A percentile compares a stretch with the other conserved stretches of the same genome.
phyloP scores from a whole-genome alignment of 2,329 filamentous ascomycete genomes.

The Xylaria sp. region DNA sequence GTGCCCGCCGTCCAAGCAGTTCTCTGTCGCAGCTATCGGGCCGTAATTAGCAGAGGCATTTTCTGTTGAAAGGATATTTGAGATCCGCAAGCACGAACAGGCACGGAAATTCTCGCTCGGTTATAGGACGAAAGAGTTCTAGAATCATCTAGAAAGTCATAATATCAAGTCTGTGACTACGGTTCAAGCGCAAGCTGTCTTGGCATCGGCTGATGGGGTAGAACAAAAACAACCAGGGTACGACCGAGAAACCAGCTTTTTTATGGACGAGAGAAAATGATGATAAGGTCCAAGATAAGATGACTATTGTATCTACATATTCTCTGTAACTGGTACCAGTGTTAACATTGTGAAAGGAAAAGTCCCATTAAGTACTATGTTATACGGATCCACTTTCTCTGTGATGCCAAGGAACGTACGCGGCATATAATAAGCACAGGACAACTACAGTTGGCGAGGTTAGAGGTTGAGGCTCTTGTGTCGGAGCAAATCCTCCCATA shows the following conservation, averaged over 20 bases:
- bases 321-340: neutral
- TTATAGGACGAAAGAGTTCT: neutral
- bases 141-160: neutral
- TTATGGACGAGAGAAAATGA: neutral
- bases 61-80: neutral
- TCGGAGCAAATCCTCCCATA: slow-evolving; percentile 26
- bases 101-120: neutral
- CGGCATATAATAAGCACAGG: neutral
- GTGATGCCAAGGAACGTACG: neutral
- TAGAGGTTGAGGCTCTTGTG: slow-evolving; percentile 15
- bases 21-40: neutral
- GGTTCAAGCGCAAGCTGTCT: slow-evolving; percentile 1
- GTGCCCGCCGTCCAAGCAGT: neutral
- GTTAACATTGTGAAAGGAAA: neutral
- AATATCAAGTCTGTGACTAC: neutral
- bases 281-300: neutral
- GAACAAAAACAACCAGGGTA: neutral
- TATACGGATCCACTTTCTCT: neutral
- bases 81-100: neutral
- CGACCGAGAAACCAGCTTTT: neutral
- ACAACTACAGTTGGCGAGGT: neutral
- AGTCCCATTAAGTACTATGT: too few species aligned
- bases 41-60: neutral
- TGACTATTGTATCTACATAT: neutral
- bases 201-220: neutral